Evolutionary conservation across 371 early-diverging fungal species (phyloP).

Genomic region (Rhizopus stolonifer): DNA sequence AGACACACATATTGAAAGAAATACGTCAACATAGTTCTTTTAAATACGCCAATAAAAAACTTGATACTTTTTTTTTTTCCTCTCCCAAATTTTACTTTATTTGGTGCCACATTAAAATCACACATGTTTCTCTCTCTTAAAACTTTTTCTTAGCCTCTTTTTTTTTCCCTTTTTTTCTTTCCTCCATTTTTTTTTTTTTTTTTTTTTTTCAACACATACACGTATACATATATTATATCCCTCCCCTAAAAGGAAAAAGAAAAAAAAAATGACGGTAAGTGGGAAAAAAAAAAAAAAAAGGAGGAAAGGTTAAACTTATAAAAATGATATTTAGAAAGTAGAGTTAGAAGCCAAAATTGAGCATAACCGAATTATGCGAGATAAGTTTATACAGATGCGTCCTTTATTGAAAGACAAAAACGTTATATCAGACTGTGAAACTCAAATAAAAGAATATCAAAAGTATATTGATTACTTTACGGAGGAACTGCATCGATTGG

Average conservation of each 20-base stretch:
- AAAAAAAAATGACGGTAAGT: conserved; percentile 22
- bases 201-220: background rate
- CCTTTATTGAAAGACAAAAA: conserved; percentile 66
- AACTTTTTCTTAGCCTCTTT: conserved; percentile 1
- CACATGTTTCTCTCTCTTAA: conserved; percentile 19
- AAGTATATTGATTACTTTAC: conserved; percentile 82
- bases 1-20: too few relatives aligned
- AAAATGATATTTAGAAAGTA: conserved; percentile 30
- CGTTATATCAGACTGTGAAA: conserved; percentile 76
- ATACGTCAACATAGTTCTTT: too few relatives aligned
- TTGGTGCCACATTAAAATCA: conserved; percentile 14
- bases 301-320: background rate
- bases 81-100: background rate
- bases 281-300: background rate
- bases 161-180: conserved; percentile 1
- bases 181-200: conserved; percentile 4
- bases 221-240: background rate
- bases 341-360: conserved; percentile 60
- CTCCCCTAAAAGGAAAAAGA: background rate
- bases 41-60: too few relatives aligned
- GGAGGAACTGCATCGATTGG: conserved; percentile 64
- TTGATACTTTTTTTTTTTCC: too few relatives aligned
- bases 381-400: conserved; percentile 71
- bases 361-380: conserved; percentile 65
- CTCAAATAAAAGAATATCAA: conserved; percentile 74